A percentile compares a stretch with the other conserved stretches of the same genome.
Evolutionary conservation across 169 alveolate species (phyloP).

Genomic region (Plasmodium malariae): DNA sequence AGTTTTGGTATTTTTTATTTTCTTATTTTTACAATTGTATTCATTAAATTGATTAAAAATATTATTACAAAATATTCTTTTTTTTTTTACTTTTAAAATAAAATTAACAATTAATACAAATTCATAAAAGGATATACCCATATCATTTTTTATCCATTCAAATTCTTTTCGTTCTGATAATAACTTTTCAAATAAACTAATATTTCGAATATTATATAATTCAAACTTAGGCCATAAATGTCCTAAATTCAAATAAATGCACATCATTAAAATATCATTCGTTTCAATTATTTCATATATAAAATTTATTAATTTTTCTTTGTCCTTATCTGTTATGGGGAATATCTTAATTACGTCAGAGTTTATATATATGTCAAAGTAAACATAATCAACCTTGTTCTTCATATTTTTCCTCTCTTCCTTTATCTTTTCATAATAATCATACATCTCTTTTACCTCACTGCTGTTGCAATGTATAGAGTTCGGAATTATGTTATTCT

Average conservation of each 20-base stretch:
- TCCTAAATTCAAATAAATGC: conserved; percentile 31
- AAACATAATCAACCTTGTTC: background rate
- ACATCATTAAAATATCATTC: conserved; percentile 55
- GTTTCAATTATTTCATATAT: conserved; percentile 41
- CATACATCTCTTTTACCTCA: conserved; percentile 34
- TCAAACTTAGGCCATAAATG: conserved; percentile 56
- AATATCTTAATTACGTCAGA: conserved; percentile 38
- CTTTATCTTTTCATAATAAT: conserved; percentile 28
- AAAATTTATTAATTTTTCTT: conserved; percentile 39
- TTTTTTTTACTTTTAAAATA: conserved; percentile 44
- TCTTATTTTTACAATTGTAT: conserved; percentile 8
- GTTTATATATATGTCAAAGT: conserved; percentile 58
- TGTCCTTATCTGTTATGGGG: conserved; percentile 34
- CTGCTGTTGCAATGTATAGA: background rate
- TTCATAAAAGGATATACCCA: conserved; percentile 54
- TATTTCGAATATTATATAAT: conserved; percentile 32
- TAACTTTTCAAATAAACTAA: conserved; percentile 15
- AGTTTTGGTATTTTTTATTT: conserved; percentile 40
- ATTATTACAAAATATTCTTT: conserved; percentile 63
- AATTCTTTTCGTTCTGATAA: conserved; percentile 35
- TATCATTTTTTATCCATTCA: conserved; percentile 54
- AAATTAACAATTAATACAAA: conserved; percentile 36
- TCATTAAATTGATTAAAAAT: conserved; percentile 39
- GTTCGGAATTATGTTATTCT: background rate
- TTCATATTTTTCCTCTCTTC: background rate